Conservation (phyloP, 1,284 basidiomycete genomes). For the Sphagnurus paluster region DNA sequence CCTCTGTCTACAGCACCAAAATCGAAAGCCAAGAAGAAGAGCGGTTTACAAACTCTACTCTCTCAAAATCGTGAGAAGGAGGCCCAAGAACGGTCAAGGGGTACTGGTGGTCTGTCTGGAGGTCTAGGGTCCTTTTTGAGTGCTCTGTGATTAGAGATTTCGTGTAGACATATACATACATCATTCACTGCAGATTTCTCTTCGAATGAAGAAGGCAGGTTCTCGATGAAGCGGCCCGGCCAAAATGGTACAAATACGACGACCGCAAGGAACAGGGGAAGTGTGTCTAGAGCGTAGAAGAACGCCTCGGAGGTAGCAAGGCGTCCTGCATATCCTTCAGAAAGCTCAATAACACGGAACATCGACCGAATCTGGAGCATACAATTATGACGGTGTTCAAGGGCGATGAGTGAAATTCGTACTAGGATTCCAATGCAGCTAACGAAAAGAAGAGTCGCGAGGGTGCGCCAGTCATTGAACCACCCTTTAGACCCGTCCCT, state of each 20-base stretch:
- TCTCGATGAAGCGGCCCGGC: conserved; percentile 55
- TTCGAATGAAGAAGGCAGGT: not conserved
- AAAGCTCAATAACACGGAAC: conserved; percentile 68
- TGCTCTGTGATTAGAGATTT: conserved; percentile 32
- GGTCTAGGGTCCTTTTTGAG: conserved; percentile 60
- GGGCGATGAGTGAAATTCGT: conserved; percentile 10
- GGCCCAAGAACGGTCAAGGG: conserved; percentile 36
- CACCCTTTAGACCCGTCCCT: conserved; percentile 41
- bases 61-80: conserved; percentile 54
- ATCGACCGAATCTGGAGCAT: conserved; percentile 58
- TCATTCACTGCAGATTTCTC: not conserved
- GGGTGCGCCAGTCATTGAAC: conserved; percentile 60
- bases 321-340: conserved; percentile 61
- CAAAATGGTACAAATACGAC: conserved; percentile 56
- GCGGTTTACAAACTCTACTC: conserved; percentile 60
- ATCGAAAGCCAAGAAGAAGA: conserved; percentile 45
- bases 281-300: conserved; percentile 70
- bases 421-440: conserved; percentile 71
- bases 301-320: conserved; percentile 61
- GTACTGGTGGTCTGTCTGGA: conserved; percentile 26
- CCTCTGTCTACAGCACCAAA: conserved; percentile 14
- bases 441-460: conserved; percentile 53
- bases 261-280: conserved; percentile 64
- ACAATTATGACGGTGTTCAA: not conserved
- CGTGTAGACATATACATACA: not conserved